phyloP scores from a whole-genome alignment of 441 rosid species.

The Erodium chrysanthum region DNA sequence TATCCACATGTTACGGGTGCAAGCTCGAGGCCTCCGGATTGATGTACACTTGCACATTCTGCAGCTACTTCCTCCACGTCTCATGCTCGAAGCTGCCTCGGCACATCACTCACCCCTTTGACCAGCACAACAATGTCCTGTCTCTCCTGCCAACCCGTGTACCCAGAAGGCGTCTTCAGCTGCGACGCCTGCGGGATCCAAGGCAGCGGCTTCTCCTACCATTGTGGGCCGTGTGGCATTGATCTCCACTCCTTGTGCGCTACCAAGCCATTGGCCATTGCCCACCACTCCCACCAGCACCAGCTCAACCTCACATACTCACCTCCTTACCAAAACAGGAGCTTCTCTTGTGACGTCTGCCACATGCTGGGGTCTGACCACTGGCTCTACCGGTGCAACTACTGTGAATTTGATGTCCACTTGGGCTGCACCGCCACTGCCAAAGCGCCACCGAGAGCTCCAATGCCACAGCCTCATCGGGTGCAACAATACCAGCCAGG shows the following conservation, averaged over 20 bases:
- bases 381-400: slow-evolving; percentile 46
- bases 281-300: slow-evolving; percentile 36
- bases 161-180: slow-evolving; percentile 24
- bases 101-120: slow-evolving; percentile 32
- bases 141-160: slow-evolving; percentile 28
- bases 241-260: slow-evolving; percentile 35
- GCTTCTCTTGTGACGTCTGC: slow-evolving; percentile 49
- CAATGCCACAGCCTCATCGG: not conserved
- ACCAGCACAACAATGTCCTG: slow-evolving; percentile 29
- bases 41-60: slow-evolving; percentile 32
- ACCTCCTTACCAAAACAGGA: slow-evolving; percentile 35
- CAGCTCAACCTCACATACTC: slow-evolving; percentile 32
- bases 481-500: not conserved
- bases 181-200: slow-evolving; percentile 33
- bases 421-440: slow-evolving; percentile 24
- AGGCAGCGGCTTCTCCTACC: slow-evolving; percentile 32
- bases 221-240: slow-evolving; percentile 22
- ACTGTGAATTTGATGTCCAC: slow-evolving; percentile 51
- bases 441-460: not conserved
- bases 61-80: slow-evolving; percentile 31
- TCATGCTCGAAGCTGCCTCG: slow-evolving; percentile 31
- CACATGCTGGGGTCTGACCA: slow-evolving; percentile 33
- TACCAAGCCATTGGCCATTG: slow-evolving; percentile 28
- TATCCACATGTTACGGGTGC: slow-evolving; percentile 26
- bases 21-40: slow-evolving; percentile 20